Base-by-base conservation (phyloP, 2,329 filamentous ascomycete species). In the Shiraia sp. region DNA sequence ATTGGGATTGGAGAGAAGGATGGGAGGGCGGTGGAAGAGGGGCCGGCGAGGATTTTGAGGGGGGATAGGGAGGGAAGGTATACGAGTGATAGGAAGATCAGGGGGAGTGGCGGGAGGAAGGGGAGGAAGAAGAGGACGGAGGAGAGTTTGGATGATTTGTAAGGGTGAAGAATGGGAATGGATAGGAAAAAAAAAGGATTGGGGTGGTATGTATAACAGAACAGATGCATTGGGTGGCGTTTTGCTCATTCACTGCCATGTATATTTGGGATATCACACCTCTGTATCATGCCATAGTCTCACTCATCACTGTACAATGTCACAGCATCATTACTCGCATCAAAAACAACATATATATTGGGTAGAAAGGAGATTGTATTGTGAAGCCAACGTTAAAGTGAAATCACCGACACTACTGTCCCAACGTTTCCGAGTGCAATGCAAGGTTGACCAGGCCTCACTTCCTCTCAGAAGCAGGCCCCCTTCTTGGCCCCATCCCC, bases 61-160 rank as follows among this genome's bases (percentile, higher is more conserved):
- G 58, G 59, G 2, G 70, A 65, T 50, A 55, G 53, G 5, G 50
- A 58, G 42, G 65, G 66, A 12, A 45, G 61, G 40, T 64, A 64
- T 42, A 53, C 34, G 9, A 49, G 41, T 29, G 65, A 69, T 45
- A 52, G 66, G 23, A 70, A 69, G 51, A 67, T 69, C 35, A 53
- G 66, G 36, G 66, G 63, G 15, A 69, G 61, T 51, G 62, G 60
- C 2, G 66, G 65, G 6, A 55, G 70, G 40, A 72, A 73, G 53
- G 70, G 71, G 13, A 63, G 65, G 54, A 69, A 57, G 57, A 63
- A 61, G 51, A 36, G 19, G 19, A 22, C 34, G 8, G 23, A 47
- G 25, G 42, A 49, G 32, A 19, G 42, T n/a, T 40, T 62, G 32
- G 56, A 60, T 9, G 54, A 54, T 7, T 35, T 61, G 42, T 55